Evolutionary conservation across 768 basidiomycete species (phyloP).

Genomic region (Kwoniella newhampshirensis): DNA sequence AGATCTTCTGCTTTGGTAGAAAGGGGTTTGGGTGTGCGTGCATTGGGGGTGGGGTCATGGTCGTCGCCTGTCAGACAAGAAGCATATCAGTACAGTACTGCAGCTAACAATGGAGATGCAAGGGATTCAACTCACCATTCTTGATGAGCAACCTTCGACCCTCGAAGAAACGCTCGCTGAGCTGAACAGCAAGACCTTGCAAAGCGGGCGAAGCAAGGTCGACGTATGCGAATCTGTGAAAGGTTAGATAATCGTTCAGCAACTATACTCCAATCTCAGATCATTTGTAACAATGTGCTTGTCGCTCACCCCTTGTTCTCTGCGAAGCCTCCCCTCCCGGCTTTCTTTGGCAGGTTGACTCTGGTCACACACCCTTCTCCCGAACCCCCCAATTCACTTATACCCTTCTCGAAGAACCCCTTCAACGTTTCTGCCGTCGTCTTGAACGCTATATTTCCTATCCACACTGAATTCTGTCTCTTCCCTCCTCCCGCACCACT

Average conservation of each 20-base stretch:
- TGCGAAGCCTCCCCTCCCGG: slow-evolving; percentile 49
- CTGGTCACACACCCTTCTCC: slow-evolving; percentile 38
- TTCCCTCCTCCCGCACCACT: slow-evolving; percentile 53
- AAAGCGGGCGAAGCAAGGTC: slow-evolving; percentile 80
- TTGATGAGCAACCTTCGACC: slow-evolving; percentile 91
- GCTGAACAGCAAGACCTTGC: slow-evolving; percentile 70
- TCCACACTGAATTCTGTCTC: slow-evolving; percentile 88
- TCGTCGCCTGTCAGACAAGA: slow-evolving; percentile 62
- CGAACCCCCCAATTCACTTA: slow-evolving; percentile 29
- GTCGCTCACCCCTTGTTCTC: slow-evolving; percentile 41
- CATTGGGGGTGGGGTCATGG: slow-evolving; percentile 59
- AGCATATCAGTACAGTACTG: slow-evolving; percentile 6
- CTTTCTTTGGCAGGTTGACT: slow-evolving; percentile 75
- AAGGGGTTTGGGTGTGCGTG: slow-evolving; percentile 55
- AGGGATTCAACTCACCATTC: slow-evolving; percentile 64
- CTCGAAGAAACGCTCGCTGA: slow-evolving; percentile 77
- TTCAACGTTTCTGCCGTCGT: slow-evolving; percentile 74
- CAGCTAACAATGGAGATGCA: neutral
- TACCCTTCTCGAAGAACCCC: slow-evolving; percentile 38
- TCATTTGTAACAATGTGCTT: too few relatives aligned
- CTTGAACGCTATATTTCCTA: slow-evolving; percentile 89
- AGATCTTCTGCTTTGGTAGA: slow-evolving; percentile 42
- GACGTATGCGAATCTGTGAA: slow-evolving; percentile 87
- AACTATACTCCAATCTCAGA: neutral
- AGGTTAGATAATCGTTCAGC: too few relatives aligned